Evolutionary conservation across 2,329 filamentous ascomycete species (phyloP).

Genomic region (Trichoderma sp.): DNA sequence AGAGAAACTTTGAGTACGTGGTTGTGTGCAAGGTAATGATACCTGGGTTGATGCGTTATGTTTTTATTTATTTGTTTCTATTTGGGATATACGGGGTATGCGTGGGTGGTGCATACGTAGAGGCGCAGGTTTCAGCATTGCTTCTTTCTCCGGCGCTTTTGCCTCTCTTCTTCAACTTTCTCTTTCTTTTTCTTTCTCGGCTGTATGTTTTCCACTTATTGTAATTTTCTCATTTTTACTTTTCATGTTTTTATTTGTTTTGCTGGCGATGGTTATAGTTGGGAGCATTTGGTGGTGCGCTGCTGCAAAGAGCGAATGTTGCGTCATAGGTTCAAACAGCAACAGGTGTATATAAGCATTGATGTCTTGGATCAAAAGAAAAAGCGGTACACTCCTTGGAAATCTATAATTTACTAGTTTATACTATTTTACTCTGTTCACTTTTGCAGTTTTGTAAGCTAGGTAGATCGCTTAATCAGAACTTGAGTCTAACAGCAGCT

Average conservation of each 20-base stretch:
- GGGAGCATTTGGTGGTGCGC: constrained; percentile 23
- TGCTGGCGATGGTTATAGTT: constrained; percentile 6
- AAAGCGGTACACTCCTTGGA: neutral
- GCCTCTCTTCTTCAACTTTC: neutral
- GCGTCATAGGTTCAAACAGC: constrained; percentile 20
- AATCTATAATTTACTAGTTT: neutral
- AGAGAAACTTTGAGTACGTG: constrained; percentile 3
- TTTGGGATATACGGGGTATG: constrained; percentile 28
- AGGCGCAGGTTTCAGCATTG: constrained; percentile 30
- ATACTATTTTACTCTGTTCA: neutral
- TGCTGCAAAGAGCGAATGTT: constrained; percentile 24
- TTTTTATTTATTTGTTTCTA: neutral
- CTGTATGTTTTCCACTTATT: constrained; percentile 21
- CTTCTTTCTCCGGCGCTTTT: constrained; percentile 23
- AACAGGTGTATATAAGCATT: constrained; percentile 23
- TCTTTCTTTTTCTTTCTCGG: constrained; percentile 10
- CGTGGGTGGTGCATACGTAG: constrained; percentile 31
- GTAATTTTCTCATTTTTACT: constrained; percentile 6
- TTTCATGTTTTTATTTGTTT: neutral
- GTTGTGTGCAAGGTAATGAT: constrained; percentile 20
- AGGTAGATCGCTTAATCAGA: neutral
- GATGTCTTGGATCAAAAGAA: constrained; percentile 14
- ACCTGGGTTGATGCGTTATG: constrained; percentile 27
- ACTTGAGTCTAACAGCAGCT: neutral
- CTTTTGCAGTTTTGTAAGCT: neutral